phyloP scores from a whole-genome alignment of 2,329 filamentous ascomycete species.

The Purpureocillium takamizusanense region DNA sequence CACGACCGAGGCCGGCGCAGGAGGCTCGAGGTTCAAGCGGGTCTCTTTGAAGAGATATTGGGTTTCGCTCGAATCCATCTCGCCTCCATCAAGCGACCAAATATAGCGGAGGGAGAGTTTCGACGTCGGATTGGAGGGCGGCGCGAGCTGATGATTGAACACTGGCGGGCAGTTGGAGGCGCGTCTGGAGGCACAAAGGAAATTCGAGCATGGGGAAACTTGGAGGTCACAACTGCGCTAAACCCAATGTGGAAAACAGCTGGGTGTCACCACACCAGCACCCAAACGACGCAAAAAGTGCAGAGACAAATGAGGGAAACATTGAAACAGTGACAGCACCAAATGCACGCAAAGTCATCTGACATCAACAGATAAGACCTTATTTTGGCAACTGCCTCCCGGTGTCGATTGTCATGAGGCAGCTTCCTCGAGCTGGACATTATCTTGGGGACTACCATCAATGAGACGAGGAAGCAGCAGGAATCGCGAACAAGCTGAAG shows the following conservation, averaged over 20 bases:
- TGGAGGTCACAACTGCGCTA: constrained; percentile 20
- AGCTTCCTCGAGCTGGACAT: too few species aligned
- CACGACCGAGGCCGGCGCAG: constrained; percentile 59
- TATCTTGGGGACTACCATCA: too few species aligned
- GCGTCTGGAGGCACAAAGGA: constrained; percentile 18
- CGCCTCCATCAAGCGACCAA: constrained; percentile 46
- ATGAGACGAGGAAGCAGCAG: too few species aligned
- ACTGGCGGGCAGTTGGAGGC: constrained; percentile 11
- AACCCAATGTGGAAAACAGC: constrained; percentile 25
- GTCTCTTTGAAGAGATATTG: constrained; percentile 78
- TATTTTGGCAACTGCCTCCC: too few species aligned
- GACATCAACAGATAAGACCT: too few species aligned
- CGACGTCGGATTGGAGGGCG: too few species aligned
- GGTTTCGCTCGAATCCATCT: constrained; percentile 55
- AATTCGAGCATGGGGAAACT: constrained; percentile 14
- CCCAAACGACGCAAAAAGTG: constrained; percentile 3
- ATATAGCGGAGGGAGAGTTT: too few species aligned
- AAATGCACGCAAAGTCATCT: too few species aligned
- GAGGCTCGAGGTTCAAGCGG: constrained; percentile 70
- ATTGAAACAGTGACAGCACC: too few species aligned
- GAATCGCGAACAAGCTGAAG: too few species aligned
- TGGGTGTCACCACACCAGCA: constrained; percentile 8
- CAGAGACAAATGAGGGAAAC: too few species aligned
- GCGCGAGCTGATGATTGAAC: constrained; percentile 4
- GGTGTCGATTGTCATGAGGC: too few species aligned